Conservation (phyloP, 257 asterid genomes). For the Nicotiana otophora region DNA sequence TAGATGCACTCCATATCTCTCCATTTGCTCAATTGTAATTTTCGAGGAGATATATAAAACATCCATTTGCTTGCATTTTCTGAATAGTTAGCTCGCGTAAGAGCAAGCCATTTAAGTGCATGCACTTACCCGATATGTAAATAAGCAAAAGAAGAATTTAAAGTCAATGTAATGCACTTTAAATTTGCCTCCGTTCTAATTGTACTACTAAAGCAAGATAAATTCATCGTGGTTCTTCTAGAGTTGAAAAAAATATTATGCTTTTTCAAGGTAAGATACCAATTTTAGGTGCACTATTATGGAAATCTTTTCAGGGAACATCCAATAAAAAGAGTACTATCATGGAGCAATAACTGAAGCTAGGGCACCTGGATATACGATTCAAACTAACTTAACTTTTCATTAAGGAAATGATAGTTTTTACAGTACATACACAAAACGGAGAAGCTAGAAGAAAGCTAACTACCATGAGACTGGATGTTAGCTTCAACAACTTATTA, state of each 20-base stretch:
- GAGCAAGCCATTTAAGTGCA: background rate
- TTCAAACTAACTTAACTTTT: background rate
- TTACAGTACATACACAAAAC: background rate
- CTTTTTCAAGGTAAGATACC: background rate
- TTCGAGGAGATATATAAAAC: background rate
- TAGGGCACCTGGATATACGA: background rate
- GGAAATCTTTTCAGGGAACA: no score
- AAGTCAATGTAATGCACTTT: background rate
- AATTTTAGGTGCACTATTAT: background rate
- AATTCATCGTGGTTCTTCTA: background rate
- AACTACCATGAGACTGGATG: no score
- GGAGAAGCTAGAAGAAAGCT: background rate
- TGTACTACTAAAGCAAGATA: background rate
- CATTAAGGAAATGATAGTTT: background rate
- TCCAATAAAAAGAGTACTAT: background rate
- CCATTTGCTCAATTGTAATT: background rate
- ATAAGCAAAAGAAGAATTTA: background rate
- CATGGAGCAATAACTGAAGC: background rate
- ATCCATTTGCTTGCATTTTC: background rate
- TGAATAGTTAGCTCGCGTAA: background rate
- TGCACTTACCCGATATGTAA: background rate
- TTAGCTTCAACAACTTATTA: background rate
- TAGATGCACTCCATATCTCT: background rate
- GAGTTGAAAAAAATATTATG: background rate
- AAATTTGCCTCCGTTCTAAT: background rate